These are phyloP conservation scores for Herpetomonas tarakana DNA, from an alignment of 208 protist species.

Conservation along the genomic window DNA sequence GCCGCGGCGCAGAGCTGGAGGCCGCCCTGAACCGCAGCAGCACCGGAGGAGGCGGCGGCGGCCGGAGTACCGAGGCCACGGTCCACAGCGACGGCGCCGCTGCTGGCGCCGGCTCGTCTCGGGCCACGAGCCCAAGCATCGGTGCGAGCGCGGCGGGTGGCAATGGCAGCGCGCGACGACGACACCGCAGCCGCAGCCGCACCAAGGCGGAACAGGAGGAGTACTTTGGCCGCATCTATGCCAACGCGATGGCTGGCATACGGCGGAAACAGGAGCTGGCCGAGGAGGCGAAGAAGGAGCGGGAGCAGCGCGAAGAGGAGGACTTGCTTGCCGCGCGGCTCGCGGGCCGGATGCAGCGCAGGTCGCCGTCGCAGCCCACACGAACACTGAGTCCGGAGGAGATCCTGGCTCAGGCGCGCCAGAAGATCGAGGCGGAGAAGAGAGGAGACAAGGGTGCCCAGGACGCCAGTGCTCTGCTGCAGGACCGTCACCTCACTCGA, in stretches of 20 bases:
- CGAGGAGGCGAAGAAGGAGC: conserved; percentile 18
- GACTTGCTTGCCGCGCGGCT: conserved; percentile 55
- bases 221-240: conserved; percentile 45
- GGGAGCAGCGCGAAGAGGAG: conserved; percentile 41
- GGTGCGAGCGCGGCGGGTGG: not conserved
- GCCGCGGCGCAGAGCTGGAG: not conserved
- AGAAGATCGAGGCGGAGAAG: conserved; percentile 36
- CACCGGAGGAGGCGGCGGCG: no score
- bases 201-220: conserved; percentile 5
- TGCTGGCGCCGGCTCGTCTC: not conserved
- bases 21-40: conserved; percentile 8
- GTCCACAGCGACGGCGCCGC: no score
- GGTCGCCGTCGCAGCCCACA: conserved; percentile 2
- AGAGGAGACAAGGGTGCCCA: conserved; percentile 20
- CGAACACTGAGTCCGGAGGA: conserved; percentile 14
- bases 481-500: conserved; percentile 20
- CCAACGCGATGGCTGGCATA: conserved; percentile 17
- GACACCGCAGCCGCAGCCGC: conserved; percentile 9
- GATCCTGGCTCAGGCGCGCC: conserved; percentile 26
- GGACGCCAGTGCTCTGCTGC: conserved; percentile 28
- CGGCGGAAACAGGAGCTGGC: conserved; percentile 13
- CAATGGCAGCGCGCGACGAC: not conserved
- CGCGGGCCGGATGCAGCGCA: conserved; percentile 30
- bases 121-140: not conserved
- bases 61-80: not conserved